phyloP scores from a whole-genome alignment of 2,329 filamentous ascomycete genomes.

The Epichloe aotearoae region DNA sequence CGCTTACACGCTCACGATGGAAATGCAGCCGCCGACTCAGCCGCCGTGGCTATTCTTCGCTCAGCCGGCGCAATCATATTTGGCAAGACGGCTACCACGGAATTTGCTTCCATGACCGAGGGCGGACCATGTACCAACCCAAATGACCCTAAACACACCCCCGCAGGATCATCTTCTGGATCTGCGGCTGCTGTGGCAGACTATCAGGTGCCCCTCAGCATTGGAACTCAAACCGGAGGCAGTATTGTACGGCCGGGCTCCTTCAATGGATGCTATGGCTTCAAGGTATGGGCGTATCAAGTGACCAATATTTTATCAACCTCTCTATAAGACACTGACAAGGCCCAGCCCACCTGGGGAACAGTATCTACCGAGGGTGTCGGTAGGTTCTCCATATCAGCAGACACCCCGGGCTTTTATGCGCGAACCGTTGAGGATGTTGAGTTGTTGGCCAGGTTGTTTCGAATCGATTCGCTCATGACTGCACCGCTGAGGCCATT shows the following conservation, averaged over 20 bases:
- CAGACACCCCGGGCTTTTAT: constrained; percentile 51
- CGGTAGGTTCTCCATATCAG: constrained; percentile 42
- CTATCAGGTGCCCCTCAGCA: constrained; percentile 43
- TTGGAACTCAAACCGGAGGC: constrained; percentile 56
- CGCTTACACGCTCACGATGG: constrained; percentile 33
- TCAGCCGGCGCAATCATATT: constrained; percentile 43
- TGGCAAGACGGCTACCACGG: constrained; percentile 41
- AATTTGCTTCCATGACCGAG: constrained; percentile 44
- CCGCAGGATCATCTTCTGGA: constrained; percentile 54
- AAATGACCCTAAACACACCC: constrained; percentile 50
- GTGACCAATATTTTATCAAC: neutral
- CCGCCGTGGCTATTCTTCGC: constrained; percentile 36
- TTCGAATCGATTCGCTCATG: constrained; percentile 37
- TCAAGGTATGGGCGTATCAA: constrained; percentile 28
- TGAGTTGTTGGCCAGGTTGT: constrained; percentile 38
- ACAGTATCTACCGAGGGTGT: constrained; percentile 48
- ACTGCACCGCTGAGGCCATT: constrained; percentile 11
- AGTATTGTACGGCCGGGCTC: constrained; percentile 50
- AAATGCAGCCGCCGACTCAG: constrained; percentile 36
- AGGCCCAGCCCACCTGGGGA: constrained; percentile 42
- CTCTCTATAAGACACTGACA: neutral
- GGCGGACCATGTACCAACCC: constrained; percentile 49
- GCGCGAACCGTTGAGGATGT: constrained; percentile 45
- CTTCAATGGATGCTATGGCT: constrained; percentile 50
- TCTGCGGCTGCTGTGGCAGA: constrained; percentile 55